These are phyloP conservation scores for Blastosporella zonata DNA, from an alignment of 1,284 basidiomycete genomes.

Conservation along the genomic window DNA sequence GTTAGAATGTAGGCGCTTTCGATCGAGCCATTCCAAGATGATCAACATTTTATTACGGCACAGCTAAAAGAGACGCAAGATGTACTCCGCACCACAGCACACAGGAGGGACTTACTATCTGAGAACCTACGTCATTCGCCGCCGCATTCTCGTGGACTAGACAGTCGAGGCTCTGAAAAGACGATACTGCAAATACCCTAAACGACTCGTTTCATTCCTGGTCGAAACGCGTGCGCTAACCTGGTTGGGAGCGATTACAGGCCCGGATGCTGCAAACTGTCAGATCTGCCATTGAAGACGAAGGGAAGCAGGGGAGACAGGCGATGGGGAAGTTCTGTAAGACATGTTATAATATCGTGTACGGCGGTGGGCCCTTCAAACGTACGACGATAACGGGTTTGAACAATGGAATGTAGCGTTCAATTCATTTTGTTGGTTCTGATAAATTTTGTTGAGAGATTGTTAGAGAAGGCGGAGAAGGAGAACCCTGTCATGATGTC, in stretches of 20 bases:
- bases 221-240: slow-evolving; percentile 8
- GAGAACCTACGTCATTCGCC: slow-evolving; percentile 4
- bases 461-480: too few species aligned
- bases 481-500: too few species aligned
- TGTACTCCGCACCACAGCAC: background rate
- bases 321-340: slow-evolving; percentile 5
- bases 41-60: background rate
- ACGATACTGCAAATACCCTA: slow-evolving; percentile 1
- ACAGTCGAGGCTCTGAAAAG: slow-evolving; percentile 5
- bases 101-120: background rate
- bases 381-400: background rate
- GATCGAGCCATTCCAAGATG: background rate
- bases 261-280: slow-evolving; percentile 11
- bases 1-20: slow-evolving; percentile 2
- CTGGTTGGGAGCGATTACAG: slow-evolving; percentile 6
- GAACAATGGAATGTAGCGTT: background rate
- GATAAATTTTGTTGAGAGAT: too few species aligned
- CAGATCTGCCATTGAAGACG: slow-evolving; percentile 4
- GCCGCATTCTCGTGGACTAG: slow-evolving; percentile 11
- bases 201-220: slow-evolving; percentile 4
- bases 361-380: background rate
- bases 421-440: background rate
- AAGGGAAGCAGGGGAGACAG: slow-evolving; percentile 1
- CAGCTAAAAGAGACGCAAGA: slow-evolving; percentile 5
- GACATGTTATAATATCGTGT: slow-evolving; percentile 11